Conservation (phyloP, 768 basidiomycete genomes). For the Rhodosporidiobolus sp. region DNA sequence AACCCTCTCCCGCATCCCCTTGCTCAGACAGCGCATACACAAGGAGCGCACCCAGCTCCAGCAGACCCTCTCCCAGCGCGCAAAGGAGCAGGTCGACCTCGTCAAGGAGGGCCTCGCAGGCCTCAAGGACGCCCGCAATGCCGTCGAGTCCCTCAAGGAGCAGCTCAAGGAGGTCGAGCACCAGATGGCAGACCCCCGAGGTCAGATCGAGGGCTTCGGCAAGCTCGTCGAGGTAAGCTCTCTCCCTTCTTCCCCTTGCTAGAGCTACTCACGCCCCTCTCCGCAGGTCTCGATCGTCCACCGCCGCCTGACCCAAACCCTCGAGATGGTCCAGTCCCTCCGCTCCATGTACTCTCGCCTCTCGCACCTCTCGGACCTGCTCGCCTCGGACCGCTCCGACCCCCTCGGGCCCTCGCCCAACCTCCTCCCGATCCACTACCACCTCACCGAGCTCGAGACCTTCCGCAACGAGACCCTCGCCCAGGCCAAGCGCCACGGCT, state of each 20-base stretch:
- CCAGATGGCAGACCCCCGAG: slow-evolving; percentile 69
- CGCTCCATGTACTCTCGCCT: slow-evolving; percentile 87
- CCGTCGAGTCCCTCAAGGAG: slow-evolving; percentile 69
- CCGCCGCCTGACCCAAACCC: slow-evolving; percentile 87
- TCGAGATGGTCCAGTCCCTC: slow-evolving; percentile 91
- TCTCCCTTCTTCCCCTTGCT: not conserved
- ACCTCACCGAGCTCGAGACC: slow-evolving; percentile 83
- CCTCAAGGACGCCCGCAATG: slow-evolving; percentile 39
- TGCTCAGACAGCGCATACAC: slow-evolving; percentile 88
- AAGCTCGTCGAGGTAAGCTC: slow-evolving; percentile 82
- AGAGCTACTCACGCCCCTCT: not conserved
- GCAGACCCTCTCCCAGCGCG: slow-evolving; percentile 79
- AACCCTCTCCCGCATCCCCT: slow-evolving; percentile 70
- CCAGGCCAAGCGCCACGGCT: slow-evolving; percentile 68
- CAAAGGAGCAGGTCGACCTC: slow-evolving; percentile 86
- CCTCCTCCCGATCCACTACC: slow-evolving; percentile 83
- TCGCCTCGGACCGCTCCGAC: slow-evolving; percentile 68
- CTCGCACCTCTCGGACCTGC: slow-evolving; percentile 70
- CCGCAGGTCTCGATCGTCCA: slow-evolving; percentile 88
- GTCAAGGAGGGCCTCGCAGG: slow-evolving; percentile 69
- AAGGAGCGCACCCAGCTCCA: slow-evolving; percentile 96
- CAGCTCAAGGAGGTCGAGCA: slow-evolving; percentile 78
- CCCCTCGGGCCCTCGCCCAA: slow-evolving; percentile 84
- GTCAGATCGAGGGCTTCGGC: slow-evolving; percentile 79
- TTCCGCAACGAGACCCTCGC: slow-evolving; percentile 95